Evolutionary conservation across 495 filamentous ascomycete species (phyloP).

Genomic region (Podospora pseudopauciseta): DNA sequence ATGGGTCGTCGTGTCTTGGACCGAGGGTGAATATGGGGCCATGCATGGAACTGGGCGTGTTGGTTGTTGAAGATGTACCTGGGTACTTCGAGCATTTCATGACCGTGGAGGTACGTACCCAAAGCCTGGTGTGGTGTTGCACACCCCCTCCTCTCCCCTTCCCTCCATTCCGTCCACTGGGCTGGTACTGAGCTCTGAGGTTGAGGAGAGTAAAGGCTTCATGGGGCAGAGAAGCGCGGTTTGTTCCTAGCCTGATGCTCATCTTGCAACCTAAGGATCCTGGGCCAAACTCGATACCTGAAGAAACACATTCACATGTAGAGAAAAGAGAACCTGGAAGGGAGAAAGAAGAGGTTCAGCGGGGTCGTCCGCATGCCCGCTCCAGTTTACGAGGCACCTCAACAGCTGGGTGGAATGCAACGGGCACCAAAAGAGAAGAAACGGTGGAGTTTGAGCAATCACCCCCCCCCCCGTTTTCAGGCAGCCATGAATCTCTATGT

Average conservation of each 20-base stretch:
- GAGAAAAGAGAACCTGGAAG: background rate
- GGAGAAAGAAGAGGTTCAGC: background rate
- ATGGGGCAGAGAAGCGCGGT: background rate
- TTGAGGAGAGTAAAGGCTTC: background rate
- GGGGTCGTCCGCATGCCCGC: background rate
- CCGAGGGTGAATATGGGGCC: background rate
- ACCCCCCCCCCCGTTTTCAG: background rate
- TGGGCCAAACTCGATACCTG: no score
- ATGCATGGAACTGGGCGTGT: slow-evolving; percentile 15
- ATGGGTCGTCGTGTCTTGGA: background rate
- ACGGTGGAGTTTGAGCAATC: background rate
- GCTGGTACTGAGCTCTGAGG: background rate
- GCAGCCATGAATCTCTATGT: slow-evolving; percentile 1
- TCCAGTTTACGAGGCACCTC: background rate
- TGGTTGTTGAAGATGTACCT: background rate
- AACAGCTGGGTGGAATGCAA: no score
- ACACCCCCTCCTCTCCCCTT: background rate
- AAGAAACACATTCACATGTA: no score
- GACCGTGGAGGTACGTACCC: background rate
- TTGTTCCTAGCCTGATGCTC: background rate
- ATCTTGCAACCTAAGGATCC: background rate
- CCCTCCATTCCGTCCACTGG: background rate
- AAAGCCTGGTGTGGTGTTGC: background rate
- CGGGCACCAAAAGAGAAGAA: background rate
- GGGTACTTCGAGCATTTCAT: background rate